phyloP scores from a whole-genome alignment of 2,329 filamentous ascomycete genomes.

The Phaeosphaeriaceae sp. region DNA sequence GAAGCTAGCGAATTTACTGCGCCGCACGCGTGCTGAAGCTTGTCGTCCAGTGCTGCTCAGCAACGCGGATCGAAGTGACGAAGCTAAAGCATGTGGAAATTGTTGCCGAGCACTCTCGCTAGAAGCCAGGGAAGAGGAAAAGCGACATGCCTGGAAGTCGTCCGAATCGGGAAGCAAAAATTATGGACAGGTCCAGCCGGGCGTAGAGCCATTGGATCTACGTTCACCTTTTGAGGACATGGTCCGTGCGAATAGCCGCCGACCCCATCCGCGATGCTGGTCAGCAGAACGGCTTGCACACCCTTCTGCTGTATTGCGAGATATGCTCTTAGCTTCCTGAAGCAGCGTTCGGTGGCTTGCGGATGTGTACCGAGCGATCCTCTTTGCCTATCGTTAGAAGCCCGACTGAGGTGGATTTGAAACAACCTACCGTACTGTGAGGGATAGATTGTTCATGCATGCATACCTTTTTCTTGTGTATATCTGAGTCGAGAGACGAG shows the following conservation, averaged over 20 bases:
- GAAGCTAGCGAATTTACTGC: conserved; percentile 16
- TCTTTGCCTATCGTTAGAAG: conserved; percentile 5
- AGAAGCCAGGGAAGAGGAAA: neutral
- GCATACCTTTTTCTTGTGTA: neutral
- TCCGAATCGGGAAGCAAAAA: conserved; percentile 13
- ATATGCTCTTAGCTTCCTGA: neutral
- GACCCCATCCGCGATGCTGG: conserved; percentile 12
- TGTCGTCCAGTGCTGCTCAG: conserved; percentile 19
- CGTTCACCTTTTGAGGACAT: conserved; percentile 8
- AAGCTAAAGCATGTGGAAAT: conserved; percentile 19
- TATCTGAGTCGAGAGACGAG: neutral
- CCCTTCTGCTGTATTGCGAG: neutral
- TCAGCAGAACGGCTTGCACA: conserved; percentile 15
- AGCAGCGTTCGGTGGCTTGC: neutral
- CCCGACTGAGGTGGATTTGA: neutral
- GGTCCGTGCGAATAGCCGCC: conserved; percentile 22
- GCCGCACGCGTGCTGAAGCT: conserved; percentile 20
- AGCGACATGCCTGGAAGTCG: conserved; percentile 8
- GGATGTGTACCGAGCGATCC: conserved; percentile 1
- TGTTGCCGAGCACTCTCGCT: conserved; percentile 7
- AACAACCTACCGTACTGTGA: neutral
- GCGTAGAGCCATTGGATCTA: conserved; percentile 21
- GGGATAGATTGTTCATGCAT: neutral
- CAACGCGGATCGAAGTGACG: conserved; percentile 2
- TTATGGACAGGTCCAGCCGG: conserved; percentile 15